Percentiles rank a stretch among this genome's conserved stretches.
Conservation (phyloP, 495 filamentous ascomycete species). For the Penicillium steckii region DNA sequence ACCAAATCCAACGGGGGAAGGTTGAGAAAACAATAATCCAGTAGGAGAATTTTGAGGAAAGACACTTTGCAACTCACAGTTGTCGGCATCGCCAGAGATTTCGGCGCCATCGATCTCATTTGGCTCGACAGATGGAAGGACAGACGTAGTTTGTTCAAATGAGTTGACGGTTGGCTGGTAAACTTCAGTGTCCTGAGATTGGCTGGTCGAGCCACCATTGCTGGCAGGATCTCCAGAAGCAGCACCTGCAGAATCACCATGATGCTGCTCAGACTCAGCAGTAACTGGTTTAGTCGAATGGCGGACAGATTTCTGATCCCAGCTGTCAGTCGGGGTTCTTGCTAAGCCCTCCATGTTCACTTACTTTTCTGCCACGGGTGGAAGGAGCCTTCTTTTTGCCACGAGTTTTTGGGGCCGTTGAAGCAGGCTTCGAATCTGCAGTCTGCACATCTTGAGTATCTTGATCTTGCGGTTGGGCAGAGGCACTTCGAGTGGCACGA, state of each 20-base stretch:
- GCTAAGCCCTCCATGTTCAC: background rate
- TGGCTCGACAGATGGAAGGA: background rate
- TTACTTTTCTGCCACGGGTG: slow-evolving; percentile 11
- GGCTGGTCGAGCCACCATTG: background rate
- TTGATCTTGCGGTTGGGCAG: slow-evolving; percentile 19
- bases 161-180: background rate
- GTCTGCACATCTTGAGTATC: slow-evolving; percentile 4
- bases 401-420: slow-evolving; percentile 5
- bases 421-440: background rate
- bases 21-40: background rate
- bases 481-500: slow-evolving; percentile 20
- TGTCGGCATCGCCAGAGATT: background rate
- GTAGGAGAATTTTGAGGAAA: background rate
- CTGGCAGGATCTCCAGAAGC: background rate
- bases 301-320: background rate
- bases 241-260: too few species aligned
- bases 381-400: background rate
- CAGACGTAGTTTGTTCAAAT: background rate
- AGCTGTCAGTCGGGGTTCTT: background rate
- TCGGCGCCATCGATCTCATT: background rate
- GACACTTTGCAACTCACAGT: background rate
- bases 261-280: background rate
- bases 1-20: background rate
- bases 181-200: background rate
- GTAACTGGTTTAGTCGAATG: background rate